Percentiles rank a stretch among this genome's conserved stretches.
Conservation (phyloP, 2,329 filamentous ascomycete species). For the Dactylella cylindrospora region DNA sequence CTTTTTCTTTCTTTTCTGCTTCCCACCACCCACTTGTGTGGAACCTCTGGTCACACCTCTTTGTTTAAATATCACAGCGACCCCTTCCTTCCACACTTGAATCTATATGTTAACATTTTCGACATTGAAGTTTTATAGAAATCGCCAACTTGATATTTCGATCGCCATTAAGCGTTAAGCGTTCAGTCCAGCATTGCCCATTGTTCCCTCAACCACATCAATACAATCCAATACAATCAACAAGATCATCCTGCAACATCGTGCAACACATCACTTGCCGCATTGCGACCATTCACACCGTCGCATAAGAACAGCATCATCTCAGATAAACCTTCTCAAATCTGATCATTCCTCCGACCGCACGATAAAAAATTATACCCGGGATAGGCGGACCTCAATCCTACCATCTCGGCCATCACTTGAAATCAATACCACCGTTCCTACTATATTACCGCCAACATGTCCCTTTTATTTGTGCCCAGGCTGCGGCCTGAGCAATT, state of each 20-base stretch:
- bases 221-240: too few relatives aligned
- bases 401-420: background rate
- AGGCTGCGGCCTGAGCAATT: constrained; percentile 44
- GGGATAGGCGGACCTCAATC: background rate
- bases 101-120: constrained; percentile 12
- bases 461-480: constrained; percentile 42
- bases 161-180: too few relatives aligned
- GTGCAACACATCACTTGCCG: constrained; percentile 35
- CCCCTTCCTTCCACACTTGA: constrained; percentile 28
- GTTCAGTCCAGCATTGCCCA: background rate
- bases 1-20: constrained; percentile 11
- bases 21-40: background rate
- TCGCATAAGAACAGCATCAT: too few relatives aligned
- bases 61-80: constrained; percentile 38
- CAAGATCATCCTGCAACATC: constrained; percentile 22
- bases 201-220: background rate
- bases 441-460: constrained; percentile 4
- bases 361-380: background rate
- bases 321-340: constrained; percentile 33
- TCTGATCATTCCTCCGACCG: constrained; percentile 19
- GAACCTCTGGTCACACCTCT: constrained; percentile 13
- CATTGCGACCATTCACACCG: too few relatives aligned
- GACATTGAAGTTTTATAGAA: too few relatives aligned
- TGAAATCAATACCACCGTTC: background rate
- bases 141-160: too few relatives aligned